Conservation (phyloP, 2,329 filamentous ascomycete species). For the Fusarium keratoplasticum region DNA sequence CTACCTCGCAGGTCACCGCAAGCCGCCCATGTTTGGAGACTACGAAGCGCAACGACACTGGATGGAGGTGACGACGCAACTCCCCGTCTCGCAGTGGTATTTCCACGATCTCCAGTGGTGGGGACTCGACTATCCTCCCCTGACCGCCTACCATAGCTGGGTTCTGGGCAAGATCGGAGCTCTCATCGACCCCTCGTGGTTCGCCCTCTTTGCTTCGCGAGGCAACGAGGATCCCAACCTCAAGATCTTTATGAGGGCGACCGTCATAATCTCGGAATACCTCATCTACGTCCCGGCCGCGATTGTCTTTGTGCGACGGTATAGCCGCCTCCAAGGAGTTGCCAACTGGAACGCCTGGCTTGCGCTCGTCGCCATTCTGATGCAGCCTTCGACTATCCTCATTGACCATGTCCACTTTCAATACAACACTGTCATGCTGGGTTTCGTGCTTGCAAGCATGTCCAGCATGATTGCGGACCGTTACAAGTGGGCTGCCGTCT, state of each 20-base stretch:
- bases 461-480: constrained; percentile 89
- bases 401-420: constrained; percentile 98
- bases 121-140: constrained; percentile 96
- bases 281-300: constrained; percentile 87
- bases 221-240: constrained; percentile 82
- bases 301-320: constrained; percentile 86
- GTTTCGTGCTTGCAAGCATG: constrained; percentile 86
- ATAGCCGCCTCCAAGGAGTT: constrained; percentile 79
- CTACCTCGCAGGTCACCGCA: constrained; percentile 71
- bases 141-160: constrained; percentile 99
- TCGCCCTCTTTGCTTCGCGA: constrained; percentile 84
- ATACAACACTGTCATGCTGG: constrained; percentile 99
- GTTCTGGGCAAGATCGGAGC: constrained; percentile 87
- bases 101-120: constrained; percentile 97
- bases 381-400: constrained; percentile 91
- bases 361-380: constrained; percentile 87
- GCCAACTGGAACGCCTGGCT: constrained; percentile 86
- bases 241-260: constrained; percentile 96
- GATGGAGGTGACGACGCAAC: constrained; percentile 95
- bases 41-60: constrained; percentile 98
- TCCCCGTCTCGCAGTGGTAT: constrained; percentile 96
- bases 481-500: constrained; percentile 88
- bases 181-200: constrained; percentile 85
- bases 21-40: constrained; percentile 93
- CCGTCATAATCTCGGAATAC: constrained; percentile 91